phyloP scores from a whole-genome alignment of 2,329 filamentous ascomycete species.

The Byssoonygena ceratinophila region DNA sequence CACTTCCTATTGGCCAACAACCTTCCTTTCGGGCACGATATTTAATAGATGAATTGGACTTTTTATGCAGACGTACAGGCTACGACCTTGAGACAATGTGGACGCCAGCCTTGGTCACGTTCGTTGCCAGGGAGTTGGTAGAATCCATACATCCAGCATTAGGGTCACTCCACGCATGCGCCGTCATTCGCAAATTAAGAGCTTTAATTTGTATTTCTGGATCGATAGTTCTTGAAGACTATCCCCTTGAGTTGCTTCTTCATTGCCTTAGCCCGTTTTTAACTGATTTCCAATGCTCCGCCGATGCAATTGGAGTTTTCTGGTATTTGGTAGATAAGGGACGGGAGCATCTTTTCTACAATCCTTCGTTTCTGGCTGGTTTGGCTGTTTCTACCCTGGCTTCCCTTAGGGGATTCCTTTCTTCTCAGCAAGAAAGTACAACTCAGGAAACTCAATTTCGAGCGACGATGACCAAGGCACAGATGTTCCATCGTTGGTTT shows the following conservation, averaged over 20 bases:
- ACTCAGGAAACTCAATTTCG: conserved; percentile 77
- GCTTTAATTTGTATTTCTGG: conserved; percentile 72
- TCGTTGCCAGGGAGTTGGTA: conserved; percentile 65
- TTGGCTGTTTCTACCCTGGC: conserved; percentile 69
- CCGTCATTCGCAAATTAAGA: conserved; percentile 74
- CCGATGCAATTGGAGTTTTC: conserved; percentile 77
- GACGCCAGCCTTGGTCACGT: conserved; percentile 63
- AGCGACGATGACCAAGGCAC: conserved; percentile 63
- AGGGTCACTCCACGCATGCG: conserved; percentile 76
- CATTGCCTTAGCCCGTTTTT: conserved; percentile 69
- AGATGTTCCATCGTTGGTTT: conserved; percentile 70
- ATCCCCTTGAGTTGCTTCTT: conserved; percentile 82
- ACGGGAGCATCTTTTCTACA: conserved; percentile 49
- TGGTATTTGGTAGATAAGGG: conserved; percentile 72
- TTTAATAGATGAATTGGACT: conserved; percentile 62
- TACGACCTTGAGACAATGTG: conserved; percentile 58
- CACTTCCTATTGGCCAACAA: conserved; percentile 68
- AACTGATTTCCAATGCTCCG: conserved; percentile 73
- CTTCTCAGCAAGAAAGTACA: conserved; percentile 63
- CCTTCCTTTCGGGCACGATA: conserved; percentile 74
- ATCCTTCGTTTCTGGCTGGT: conserved; percentile 68
- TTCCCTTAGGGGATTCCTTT: conserved; percentile 64
- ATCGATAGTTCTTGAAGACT: conserved; percentile 58
- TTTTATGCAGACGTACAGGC: conserved; percentile 63
- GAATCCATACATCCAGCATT: conserved; percentile 72